Conservation (phyloP, 108 stramenopile species). For the Nitzschia sp. region DNA sequence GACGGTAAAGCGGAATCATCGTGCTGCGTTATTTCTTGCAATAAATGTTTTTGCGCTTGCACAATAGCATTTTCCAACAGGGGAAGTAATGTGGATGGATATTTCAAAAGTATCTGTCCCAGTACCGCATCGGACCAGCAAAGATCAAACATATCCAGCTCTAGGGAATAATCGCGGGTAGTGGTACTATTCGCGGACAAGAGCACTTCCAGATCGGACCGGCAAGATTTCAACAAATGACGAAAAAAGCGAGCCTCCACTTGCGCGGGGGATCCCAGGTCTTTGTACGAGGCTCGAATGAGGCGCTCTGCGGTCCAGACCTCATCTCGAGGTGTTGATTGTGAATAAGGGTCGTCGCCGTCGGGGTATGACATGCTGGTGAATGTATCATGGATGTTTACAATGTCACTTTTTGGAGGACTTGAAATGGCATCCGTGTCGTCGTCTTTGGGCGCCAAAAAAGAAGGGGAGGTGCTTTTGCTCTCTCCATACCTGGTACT, state of each 20-base stretch:
- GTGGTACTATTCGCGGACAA: conserved; percentile 27
- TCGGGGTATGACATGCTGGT: too few relatives aligned
- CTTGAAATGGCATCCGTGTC: too few relatives aligned
- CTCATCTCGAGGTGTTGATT: background rate
- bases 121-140: conserved; percentile 65
- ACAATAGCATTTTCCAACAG: conserved; percentile 78
- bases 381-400: too few relatives aligned
- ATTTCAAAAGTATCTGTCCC: conserved; percentile 74
- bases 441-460: too few relatives aligned
- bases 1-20: background rate
- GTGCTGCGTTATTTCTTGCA: conserved; percentile 13
- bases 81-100: conserved; percentile 73
- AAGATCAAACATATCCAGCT: conserved; percentile 69
- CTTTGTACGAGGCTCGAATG: conserved; percentile 51
- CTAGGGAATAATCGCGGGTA: conserved; percentile 52
- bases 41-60: conserved; percentile 33
- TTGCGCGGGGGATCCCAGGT: conserved; percentile 50
- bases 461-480: too few relatives aligned
- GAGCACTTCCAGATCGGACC: conserved; percentile 30
- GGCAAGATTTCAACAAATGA: conserved; percentile 34
- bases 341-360: background rate
- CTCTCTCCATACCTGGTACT: too few relatives aligned
- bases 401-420: too few relatives aligned
- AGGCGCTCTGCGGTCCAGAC: conserved; percentile 51
- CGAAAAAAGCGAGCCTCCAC: conserved; percentile 50